phyloP scores from a whole-genome alignment of 768 basidiomycete species.

The Daedaleopsis nitida region DNA sequence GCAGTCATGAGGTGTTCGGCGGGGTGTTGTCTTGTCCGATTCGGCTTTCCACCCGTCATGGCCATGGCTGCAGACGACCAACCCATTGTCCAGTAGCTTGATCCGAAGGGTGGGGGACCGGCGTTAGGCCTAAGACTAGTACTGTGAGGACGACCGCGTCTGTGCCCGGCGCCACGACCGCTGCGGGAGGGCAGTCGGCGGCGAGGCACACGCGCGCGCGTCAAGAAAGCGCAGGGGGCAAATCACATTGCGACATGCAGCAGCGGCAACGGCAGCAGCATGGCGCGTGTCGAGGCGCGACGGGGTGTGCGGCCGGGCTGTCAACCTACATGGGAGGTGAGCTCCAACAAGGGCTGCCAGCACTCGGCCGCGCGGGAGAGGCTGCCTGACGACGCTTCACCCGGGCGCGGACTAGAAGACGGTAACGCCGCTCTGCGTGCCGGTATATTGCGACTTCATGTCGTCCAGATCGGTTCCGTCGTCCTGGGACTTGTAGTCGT shows the following conservation, averaged over 20 bases:
- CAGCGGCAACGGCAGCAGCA: conserved; percentile 5
- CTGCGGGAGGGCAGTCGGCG: conserved; percentile 12
- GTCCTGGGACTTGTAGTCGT: conserved; percentile 90
- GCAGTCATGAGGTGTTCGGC: background rate
- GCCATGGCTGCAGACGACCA: too few species aligned
- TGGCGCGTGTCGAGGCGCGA: background rate
- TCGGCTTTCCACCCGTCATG: background rate
- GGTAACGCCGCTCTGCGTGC: conserved; percentile 83
- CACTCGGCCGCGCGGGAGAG: conserved; percentile 9
- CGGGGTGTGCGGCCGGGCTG: conserved; percentile 1
- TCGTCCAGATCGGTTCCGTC: conserved; percentile 80
- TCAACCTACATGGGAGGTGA: background rate
- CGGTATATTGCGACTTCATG: conserved; percentile 86
- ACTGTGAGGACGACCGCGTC: background rate
- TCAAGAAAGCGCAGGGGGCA: conserved; percentile 16
- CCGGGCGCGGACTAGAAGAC: conserved; percentile 58
- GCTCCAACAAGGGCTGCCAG: too few species aligned
- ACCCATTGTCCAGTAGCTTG: too few species aligned
- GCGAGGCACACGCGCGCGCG: conserved; percentile 12
- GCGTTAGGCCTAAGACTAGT: too few species aligned
- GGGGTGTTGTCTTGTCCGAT: background rate
- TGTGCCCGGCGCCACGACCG: conserved; percentile 18
- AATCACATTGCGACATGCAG: conserved; percentile 3
- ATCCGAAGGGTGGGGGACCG: background rate
- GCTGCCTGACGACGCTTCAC: conserved; percentile 16